phyloP scores from a whole-genome alignment of 257 asterid species.

The Gynochthodes officinalis region DNA sequence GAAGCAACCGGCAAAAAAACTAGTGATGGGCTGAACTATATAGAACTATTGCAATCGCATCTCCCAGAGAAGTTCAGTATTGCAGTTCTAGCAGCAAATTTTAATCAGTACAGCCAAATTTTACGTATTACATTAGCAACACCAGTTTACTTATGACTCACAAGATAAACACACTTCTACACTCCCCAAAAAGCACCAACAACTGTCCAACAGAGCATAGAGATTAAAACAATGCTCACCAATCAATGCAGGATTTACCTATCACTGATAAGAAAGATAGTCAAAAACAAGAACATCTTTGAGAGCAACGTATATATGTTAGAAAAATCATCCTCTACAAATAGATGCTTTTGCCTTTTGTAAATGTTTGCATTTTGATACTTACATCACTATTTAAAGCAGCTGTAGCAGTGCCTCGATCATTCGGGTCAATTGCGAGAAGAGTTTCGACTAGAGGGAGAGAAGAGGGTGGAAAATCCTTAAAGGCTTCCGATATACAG shows the following conservation, averaged over 20 bases:
- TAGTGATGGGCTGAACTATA: too few species aligned
- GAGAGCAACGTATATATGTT: background rate
- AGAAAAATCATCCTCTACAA: background rate
- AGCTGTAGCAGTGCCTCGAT: slow-evolving; percentile 70
- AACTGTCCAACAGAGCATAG: background rate
- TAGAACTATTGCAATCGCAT: too few species aligned
- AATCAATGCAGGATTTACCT: too few species aligned
- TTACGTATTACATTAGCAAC: too few species aligned
- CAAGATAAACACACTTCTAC: background rate
- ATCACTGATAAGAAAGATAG: background rate
- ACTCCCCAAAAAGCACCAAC: background rate
- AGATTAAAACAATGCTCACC: too few species aligned
- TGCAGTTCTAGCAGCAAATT: too few species aligned
- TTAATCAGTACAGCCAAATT: too few species aligned
- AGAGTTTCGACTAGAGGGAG: slow-evolving; percentile 58
- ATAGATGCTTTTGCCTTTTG: background rate
- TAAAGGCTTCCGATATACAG: slow-evolving; percentile 59
- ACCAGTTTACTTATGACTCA: background rate
- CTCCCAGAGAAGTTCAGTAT: too few species aligned
- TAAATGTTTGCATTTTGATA: background rate
- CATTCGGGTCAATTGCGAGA: slow-evolving; percentile 78
- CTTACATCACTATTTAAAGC: slow-evolving; percentile 77
- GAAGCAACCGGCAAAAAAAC: too few species aligned
- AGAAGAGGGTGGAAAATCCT: slow-evolving; percentile 73
- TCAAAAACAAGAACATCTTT: background rate